Evolutionary conservation across 2,329 filamentous ascomycete genomes (phyloP).

Genomic region (Penicillium sp.): DNA sequence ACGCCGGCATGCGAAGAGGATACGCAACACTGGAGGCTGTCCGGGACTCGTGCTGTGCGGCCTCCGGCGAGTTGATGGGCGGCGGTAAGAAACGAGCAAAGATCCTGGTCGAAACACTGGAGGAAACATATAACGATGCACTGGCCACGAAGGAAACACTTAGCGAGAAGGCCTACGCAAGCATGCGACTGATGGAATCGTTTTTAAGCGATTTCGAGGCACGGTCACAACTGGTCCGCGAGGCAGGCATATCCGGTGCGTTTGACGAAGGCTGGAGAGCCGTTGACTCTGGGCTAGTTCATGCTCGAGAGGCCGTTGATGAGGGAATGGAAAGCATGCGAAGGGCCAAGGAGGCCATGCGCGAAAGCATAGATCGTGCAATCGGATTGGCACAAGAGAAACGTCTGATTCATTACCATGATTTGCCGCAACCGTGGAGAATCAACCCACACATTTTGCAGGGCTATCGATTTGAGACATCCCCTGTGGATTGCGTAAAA

Average conservation of each 20-base stretch:
- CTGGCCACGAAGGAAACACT: slow-evolving; percentile 79
- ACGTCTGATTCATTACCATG: slow-evolving; percentile 81
- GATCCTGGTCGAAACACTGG: slow-evolving; percentile 88
- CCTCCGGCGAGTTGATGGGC: slow-evolving; percentile 85
- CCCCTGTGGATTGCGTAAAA: slow-evolving; percentile 80
- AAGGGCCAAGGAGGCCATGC: slow-evolving; percentile 74
- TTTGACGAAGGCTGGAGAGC: slow-evolving; percentile 76
- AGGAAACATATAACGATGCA: slow-evolving; percentile 80
- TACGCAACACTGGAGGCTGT: slow-evolving; percentile 84
- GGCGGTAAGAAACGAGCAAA: slow-evolving; percentile 78
- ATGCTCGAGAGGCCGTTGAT: slow-evolving; percentile 71
- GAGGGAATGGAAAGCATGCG: slow-evolving; percentile 79
- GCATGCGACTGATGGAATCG: slow-evolving; percentile 78
- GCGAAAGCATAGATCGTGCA: slow-evolving; percentile 79
- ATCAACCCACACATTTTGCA: slow-evolving; percentile 89
- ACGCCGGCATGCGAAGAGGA: slow-evolving; percentile 77
- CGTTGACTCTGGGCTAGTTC: slow-evolving; percentile 72
- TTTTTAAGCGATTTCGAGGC: slow-evolving; percentile 83
- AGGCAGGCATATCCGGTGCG: slow-evolving; percentile 68
- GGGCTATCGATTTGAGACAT: slow-evolving; percentile 91
- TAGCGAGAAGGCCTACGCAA: slow-evolving; percentile 85
- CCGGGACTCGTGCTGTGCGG: slow-evolving; percentile 79
- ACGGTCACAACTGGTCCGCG: slow-evolving; percentile 70
- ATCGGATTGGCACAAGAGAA: slow-evolving; percentile 70
- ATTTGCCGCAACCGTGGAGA: slow-evolving; percentile 86